Evolutionary conservation across 2,329 filamentous ascomycete genomes (phyloP).

Genomic region (Botrytis medusae): DNA sequence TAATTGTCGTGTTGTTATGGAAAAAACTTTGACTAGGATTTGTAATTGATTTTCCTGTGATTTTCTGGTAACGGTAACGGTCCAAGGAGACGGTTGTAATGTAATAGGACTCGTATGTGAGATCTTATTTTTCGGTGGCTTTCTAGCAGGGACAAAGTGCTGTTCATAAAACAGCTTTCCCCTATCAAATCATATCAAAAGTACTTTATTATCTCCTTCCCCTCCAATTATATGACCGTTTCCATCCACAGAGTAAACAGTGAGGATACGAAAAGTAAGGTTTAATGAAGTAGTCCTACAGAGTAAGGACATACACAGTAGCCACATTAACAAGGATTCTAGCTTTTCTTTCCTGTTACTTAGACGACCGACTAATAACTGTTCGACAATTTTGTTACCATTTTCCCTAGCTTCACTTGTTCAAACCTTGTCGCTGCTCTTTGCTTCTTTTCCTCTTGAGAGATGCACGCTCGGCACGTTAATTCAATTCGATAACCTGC

Average conservation of each 20-base stretch:
- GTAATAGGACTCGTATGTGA: not conserved
- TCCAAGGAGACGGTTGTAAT: not conserved
- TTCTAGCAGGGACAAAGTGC: not conserved
- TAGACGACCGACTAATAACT: not conserved
- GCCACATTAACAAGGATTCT: not conserved
- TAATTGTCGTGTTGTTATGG: not conserved
- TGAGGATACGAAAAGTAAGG: not conserved
- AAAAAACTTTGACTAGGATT: not conserved
- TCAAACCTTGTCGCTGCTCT: not conserved
- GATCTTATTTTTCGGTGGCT: not conserved
- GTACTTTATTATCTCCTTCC: not conserved
- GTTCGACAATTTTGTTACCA: not conserved
- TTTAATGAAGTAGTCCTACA: not conserved
- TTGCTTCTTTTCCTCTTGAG: not conserved
- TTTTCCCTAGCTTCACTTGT: not conserved
- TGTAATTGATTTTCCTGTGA: not conserved
- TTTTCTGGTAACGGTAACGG: not conserved
- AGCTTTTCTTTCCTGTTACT: not conserved
- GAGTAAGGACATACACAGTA: not conserved
- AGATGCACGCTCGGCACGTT: slow-evolving; percentile 8
- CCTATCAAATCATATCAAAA: not conserved
- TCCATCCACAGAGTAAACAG: not conserved
- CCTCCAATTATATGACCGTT: not conserved
- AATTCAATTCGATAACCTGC: not conserved
- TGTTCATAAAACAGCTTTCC: not conserved